Evolutionary conservation across 495 filamentous ascomycete genomes (phyloP).

Genomic region (Pyronema omphalodes): DNA sequence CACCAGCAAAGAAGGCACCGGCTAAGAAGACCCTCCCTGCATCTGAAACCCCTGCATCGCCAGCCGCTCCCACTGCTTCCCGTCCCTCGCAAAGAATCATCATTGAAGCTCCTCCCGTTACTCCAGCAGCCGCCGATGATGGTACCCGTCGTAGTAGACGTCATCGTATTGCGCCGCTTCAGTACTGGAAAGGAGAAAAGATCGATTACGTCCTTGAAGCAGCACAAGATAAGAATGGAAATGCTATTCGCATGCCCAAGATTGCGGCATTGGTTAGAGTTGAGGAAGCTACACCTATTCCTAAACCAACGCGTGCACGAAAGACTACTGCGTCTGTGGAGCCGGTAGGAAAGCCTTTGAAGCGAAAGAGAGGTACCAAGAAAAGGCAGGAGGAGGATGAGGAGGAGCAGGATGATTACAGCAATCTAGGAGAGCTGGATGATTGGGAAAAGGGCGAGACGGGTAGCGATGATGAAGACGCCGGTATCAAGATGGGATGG

Average conservation of each 20-base stretch:
- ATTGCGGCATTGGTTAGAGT: slow-evolving; percentile 61
- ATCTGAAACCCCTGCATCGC: neutral
- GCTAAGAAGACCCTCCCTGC: neutral
- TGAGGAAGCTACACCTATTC: slow-evolving; percentile 14
- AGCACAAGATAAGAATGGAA: neutral
- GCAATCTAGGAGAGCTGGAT: slow-evolving; percentile 42
- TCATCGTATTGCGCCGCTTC: slow-evolving; percentile 51
- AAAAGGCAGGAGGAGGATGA: slow-evolving; percentile 24
- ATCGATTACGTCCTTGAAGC: slow-evolving; percentile 37
- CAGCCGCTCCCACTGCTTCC: neutral
- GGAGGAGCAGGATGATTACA: slow-evolving; percentile 33
- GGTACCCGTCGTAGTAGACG: slow-evolving; percentile 39
- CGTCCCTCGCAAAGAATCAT: slow-evolving; percentile 10
- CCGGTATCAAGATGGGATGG: slow-evolving; percentile 38
- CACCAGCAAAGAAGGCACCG: neutral
- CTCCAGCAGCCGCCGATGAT: slow-evolving; percentile 18
- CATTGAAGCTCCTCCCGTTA: slow-evolving; percentile 8
- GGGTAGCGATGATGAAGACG: slow-evolving; percentile 21
- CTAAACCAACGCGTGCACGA: neutral
- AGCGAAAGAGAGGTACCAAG: slow-evolving; percentile 24
- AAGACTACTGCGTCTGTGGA: neutral
- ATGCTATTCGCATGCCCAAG: slow-evolving; percentile 29
- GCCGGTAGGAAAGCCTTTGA: slow-evolving; percentile 5
- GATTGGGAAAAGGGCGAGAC: slow-evolving; percentile 31
- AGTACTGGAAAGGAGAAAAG: slow-evolving; percentile 71